Base-by-base conservation (phyloP, 2,329 filamentous ascomycete genomes). In the Fusarium ramigenum region DNA sequence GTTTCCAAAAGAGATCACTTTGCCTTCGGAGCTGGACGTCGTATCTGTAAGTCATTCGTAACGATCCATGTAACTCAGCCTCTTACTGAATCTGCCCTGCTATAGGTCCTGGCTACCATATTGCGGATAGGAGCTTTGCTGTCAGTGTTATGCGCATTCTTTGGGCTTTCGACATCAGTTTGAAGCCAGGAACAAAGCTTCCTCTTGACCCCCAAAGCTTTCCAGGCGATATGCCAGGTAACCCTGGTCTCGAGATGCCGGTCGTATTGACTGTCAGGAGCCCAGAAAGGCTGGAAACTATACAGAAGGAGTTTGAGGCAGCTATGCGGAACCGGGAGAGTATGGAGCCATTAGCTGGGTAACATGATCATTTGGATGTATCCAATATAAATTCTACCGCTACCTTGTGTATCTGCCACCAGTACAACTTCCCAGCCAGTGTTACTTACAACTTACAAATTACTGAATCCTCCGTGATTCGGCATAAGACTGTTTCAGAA, bases 131-230 rank as follows among this genome's bases (percentile, higher is more conserved):
- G 16, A 52, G 49, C 9, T 52, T 52, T 37, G n/a, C 49, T 37
- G 49, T 52, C 3, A 52, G 49, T 21, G 32, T 52, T 21, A 52
- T 52, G 49, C 49, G 49, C 4, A 52, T 52, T 21, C 32, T 52
- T 19, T 52, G 49, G 49, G 49, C 49, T 21, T 52, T 52, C 14
- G 49, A 52, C 12, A 52, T 37, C 15, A 25, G n/a, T 25, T 16
- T 37, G 9, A 52, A 25, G 9, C 32, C 49, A 21, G 49, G 49
- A 36, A 37, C n/a, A 37, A 52, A 36, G 14, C 32, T 52, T 37
- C 49, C 49, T 25, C 49, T 52, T 25, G 18, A 52, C 23, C 49
- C 49, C 12, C 49, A 52, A 52, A 36, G 14, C 16, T 52, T 52
- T 11, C 49, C 49, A 15, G 49, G 49, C 5, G 49, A 52, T 12